A percentile compares a stretch with the other conserved stretches of the same genome.
Evolutionary conservation across 495 filamentous ascomycete genomes (phyloP).

Genomic region (Aspergillus bertholletiae): DNA sequence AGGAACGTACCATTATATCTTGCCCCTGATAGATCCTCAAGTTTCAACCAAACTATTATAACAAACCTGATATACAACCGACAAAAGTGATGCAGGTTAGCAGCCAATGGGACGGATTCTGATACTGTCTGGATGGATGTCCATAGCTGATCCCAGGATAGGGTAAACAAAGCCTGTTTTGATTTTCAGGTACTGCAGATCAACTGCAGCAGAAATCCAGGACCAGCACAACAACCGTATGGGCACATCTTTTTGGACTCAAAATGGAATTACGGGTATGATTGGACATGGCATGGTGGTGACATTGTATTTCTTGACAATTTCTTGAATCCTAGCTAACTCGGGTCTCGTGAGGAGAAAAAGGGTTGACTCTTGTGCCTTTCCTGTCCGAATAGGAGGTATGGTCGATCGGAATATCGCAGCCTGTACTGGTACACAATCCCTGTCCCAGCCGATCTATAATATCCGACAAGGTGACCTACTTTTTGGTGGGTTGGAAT

Average conservation of each 20-base stretch:
- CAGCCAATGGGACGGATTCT: conserved; percentile 50
- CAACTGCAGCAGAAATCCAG: conserved; percentile 50
- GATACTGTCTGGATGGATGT: too few relatives aligned
- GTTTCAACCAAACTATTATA: neutral
- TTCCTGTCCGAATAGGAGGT: too few relatives aligned
- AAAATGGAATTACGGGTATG: neutral
- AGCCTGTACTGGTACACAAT: too few relatives aligned
- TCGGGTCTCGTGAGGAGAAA: too few relatives aligned
- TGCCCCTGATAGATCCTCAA: conserved; percentile 35
- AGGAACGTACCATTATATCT: conserved; percentile 7
- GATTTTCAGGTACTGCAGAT: conserved; percentile 59
- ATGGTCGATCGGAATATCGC: too few relatives aligned
- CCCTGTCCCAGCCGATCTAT: too few relatives aligned
- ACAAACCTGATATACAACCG: neutral
- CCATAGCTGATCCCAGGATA: conserved; percentile 29
- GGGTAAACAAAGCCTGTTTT: conserved; percentile 31
- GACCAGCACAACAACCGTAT: conserved; percentile 22
- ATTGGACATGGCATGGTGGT: neutral
- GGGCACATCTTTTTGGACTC: conserved; percentile 24
- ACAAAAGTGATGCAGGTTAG: conserved; percentile 16
- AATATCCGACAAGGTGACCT: conserved; percentile 32
- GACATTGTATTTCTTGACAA: too few relatives aligned
- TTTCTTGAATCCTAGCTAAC: too few relatives aligned
- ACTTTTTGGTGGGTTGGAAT: conserved; percentile 42
- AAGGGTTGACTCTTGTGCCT: too few relatives aligned